phyloP scores from a whole-genome alignment of 192 early-diverging fungal species.

The Backusella parvicylindrica region DNA sequence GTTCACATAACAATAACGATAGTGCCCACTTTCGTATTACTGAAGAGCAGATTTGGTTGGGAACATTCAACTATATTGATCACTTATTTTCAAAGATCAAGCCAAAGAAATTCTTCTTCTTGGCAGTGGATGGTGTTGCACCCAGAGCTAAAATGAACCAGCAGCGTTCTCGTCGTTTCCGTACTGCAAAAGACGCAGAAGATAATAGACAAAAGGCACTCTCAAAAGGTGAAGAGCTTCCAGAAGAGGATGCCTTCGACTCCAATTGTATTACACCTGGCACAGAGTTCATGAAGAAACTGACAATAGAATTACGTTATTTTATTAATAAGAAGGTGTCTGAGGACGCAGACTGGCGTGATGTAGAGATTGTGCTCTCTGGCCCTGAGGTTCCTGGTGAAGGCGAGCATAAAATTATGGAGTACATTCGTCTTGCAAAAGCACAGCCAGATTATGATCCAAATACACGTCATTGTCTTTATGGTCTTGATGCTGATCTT shows the following conservation, averaged over 20 bases:
- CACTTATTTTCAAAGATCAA: slow-evolving; percentile 89
- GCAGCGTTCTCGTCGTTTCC: slow-evolving; percentile 94
- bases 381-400: slow-evolving; percentile 96
- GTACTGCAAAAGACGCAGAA: slow-evolving; percentile 83
- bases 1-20: slow-evolving; percentile 90
- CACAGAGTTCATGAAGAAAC: slow-evolving; percentile 92
- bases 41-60: slow-evolving; percentile 90
- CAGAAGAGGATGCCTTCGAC: slow-evolving; percentile 79
- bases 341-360: slow-evolving; percentile 87
- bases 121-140: slow-evolving; percentile 95
- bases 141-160: slow-evolving; percentile 99
- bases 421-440: slow-evolving; percentile 88
- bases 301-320: slow-evolving; percentile 85
- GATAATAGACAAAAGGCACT: slow-evolving; percentile 64
- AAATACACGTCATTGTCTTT: slow-evolving; percentile 91
- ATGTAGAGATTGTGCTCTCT: slow-evolving; percentile 89
- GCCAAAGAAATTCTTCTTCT: slow-evolving; percentile 91
- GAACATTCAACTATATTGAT: slow-evolving; percentile 96
- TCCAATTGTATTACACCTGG: slow-evolving; percentile 98
- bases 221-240: slow-evolving; percentile 64
- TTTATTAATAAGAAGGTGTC: slow-evolving; percentile 87
- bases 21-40: slow-evolving; percentile 85
- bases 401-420: slow-evolving; percentile 99
- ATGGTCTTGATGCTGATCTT: slow-evolving; percentile 97
- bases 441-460: slow-evolving; percentile 80